These are phyloP conservation scores for Uronychia setigera DNA, from an alignment of 73 alveolate genomes.

Conservation along the genomic window DNA sequence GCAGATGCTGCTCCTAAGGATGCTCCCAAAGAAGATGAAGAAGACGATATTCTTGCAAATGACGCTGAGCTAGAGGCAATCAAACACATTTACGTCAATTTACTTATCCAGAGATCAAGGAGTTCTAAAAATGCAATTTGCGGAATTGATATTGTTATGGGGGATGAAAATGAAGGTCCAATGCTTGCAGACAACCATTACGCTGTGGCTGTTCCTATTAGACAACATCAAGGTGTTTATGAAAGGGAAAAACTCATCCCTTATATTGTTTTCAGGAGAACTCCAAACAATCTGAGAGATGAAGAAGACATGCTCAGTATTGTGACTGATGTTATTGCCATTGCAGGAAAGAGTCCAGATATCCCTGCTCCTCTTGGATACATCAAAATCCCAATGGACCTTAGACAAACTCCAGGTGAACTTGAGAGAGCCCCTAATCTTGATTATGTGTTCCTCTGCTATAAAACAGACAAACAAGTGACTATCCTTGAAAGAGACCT, in stretches of 20 bases:
- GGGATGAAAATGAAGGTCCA: conserved; percentile 88
- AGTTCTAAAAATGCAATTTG: conserved; percentile 76
- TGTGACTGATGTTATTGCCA: conserved; percentile 88
- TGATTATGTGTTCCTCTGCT: conserved; percentile 90
- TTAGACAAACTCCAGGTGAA: conserved; percentile 77
- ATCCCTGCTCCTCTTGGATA: conserved; percentile 93
- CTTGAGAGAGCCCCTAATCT: conserved; percentile 87
- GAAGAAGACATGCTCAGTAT: conserved; percentile 91
- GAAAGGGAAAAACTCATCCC: conserved; percentile 76
- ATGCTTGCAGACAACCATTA: conserved; percentile 87
- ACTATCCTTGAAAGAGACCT: conserved; percentile 94
- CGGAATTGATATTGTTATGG: conserved; percentile 78
- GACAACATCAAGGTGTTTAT: conserved; percentile 79
- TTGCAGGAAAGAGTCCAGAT: conserved; percentile 92
- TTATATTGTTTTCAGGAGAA: conserved; percentile 71
- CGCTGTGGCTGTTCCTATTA: conserved; percentile 88
- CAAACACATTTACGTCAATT: conserved; percentile 74
- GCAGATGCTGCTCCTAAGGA: conserved; percentile 72
- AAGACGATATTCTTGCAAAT: conserved; percentile 63
- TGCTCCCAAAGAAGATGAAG: conserved; percentile 61
- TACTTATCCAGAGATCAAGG: conserved; percentile 69
- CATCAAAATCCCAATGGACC: conserved; percentile 80
- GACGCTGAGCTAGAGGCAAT: conserved; percentile 83
- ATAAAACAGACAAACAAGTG: conserved; percentile 86
- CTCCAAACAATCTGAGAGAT: conserved; percentile 78